Percentiles rank a stretch among this genome's conserved stretches.
Conservation (phyloP, 2,329 filamentous ascomycete species). For the Scytalidium sp. region DNA sequence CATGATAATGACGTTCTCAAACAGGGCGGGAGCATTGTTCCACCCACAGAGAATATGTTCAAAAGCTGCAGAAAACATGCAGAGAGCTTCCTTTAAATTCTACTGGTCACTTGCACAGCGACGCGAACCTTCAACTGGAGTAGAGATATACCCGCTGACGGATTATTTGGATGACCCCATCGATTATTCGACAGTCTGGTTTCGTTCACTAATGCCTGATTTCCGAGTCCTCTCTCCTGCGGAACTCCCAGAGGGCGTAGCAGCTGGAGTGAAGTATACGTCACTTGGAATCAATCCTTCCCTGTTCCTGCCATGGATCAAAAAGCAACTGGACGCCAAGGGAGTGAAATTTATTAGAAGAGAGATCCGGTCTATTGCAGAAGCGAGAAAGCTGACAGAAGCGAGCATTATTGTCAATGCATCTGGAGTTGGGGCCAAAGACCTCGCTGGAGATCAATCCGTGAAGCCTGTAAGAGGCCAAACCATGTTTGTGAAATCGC, state of each 20-base stretch:
- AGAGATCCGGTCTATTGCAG: conserved; percentile 11
- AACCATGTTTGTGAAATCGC: conserved; percentile 22
- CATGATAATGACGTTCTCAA: neutral
- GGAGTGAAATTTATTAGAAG: conserved; percentile 19
- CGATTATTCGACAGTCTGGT: conserved; percentile 17
- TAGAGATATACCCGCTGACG: conserved; percentile 19
- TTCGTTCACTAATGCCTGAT: conserved; percentile 17
- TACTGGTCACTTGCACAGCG: conserved; percentile 15
- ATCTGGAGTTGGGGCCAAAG: conserved; percentile 17
- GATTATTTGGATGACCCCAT: conserved; percentile 18
- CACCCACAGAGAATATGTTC: conserved; percentile 18
- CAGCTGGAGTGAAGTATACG: conserved; percentile 18
- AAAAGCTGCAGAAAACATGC: conserved; percentile 15
- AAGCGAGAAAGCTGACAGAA: conserved; percentile 8
- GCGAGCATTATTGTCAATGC: conserved; percentile 20
- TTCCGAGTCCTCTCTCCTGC: conserved; percentile 10
- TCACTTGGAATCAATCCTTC: conserved; percentile 20
- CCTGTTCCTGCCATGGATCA: conserved; percentile 18
- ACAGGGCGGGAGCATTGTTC: conserved; percentile 23
- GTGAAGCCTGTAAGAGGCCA: conserved; percentile 19
- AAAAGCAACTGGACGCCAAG: conserved; percentile 8
- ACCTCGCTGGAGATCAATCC: conserved; percentile 13
- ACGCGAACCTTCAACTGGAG: conserved; percentile 16
- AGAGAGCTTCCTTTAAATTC: conserved; percentile 17
- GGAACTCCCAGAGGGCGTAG: conserved; percentile 11